Conservation (phyloP, 2,329 filamentous ascomycete genomes). For the Dactylellina drechsleri region DNA sequence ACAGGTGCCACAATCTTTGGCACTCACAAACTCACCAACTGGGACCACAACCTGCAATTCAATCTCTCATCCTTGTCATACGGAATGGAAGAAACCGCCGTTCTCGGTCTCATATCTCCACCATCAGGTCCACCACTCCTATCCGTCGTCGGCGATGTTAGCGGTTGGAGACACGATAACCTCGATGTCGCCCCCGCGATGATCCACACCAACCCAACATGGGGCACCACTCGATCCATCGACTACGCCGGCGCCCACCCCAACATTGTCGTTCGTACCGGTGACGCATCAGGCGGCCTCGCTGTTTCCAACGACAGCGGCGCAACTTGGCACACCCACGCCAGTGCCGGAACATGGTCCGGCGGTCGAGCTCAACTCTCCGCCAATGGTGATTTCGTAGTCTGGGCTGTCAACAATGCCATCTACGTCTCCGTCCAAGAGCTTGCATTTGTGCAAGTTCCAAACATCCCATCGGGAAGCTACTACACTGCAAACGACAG, state of each 20-base stretch:
- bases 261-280: slow-evolving; percentile 67
- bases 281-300: slow-evolving; percentile 60
- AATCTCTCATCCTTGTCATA: slow-evolving; percentile 67
- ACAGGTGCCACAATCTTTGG: slow-evolving; percentile 69
- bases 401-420: slow-evolving; percentile 47
- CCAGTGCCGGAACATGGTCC: slow-evolving; percentile 62
- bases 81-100: slow-evolving; percentile 68
- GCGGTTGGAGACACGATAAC: slow-evolving; percentile 64
- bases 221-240: slow-evolving; percentile 64
- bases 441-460: slow-evolving; percentile 64
- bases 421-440: slow-evolving; percentile 60
- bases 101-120: slow-evolving; percentile 66
- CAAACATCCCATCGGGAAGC: slow-evolving; percentile 62
- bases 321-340: slow-evolving; percentile 64
- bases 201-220: slow-evolving; percentile 66
- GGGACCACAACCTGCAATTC: slow-evolving; percentile 66
- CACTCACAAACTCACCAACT: slow-evolving; percentile 68
- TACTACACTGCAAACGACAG: slow-evolving; percentile 69
- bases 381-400: slow-evolving; percentile 49
- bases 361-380: slow-evolving; percentile 50
- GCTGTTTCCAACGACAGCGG: slow-evolving; percentile 67
- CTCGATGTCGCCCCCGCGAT: slow-evolving; percentile 64
- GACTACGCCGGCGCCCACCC: slow-evolving; percentile 60
- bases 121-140: slow-evolving; percentile 67
- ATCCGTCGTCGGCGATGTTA: slow-evolving; percentile 67